Conservation (phyloP, 805 yeast genomes). For the Maudiozyma bulderi region DNA sequence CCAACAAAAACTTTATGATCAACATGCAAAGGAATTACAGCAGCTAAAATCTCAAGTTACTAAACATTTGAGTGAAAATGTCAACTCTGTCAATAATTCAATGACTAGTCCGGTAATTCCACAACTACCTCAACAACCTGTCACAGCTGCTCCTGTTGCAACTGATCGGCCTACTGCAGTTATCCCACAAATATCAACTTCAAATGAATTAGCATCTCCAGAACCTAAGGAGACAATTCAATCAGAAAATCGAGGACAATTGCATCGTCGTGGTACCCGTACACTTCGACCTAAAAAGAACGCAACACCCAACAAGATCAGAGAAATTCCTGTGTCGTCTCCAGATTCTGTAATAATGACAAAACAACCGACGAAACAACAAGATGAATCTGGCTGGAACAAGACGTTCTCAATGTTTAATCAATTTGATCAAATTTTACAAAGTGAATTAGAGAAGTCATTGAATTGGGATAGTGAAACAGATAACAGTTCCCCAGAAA, state of each 20-base stretch:
- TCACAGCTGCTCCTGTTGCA: no score
- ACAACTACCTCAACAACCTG: neutral
- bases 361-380: neutral
- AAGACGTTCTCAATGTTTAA: slow-evolving; percentile 55
- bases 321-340: neutral
- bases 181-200: no score
- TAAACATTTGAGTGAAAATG: slow-evolving; percentile 8
- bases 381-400: slow-evolving; percentile 31
- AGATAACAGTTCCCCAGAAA: slow-evolving; percentile 12
- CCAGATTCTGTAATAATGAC: neutral
- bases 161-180: no score
- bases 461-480: slow-evolving; percentile 27
- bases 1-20: slow-evolving; percentile 44
- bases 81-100: neutral
- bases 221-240: no score
- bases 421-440: slow-evolving; percentile 58
- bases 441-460: slow-evolving; percentile 53
- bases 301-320: neutral
- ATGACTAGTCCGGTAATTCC: neutral
- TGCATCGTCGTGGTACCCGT: neutral
- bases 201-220: neutral
- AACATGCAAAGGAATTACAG: slow-evolving; percentile 27
- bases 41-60: slow-evolving; percentile 29
- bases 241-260: neutral
- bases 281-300: neutral